Base-by-base conservation (phyloP, 2,329 filamentous ascomycete genomes). In the Alternaria triticimaculans region DNA sequence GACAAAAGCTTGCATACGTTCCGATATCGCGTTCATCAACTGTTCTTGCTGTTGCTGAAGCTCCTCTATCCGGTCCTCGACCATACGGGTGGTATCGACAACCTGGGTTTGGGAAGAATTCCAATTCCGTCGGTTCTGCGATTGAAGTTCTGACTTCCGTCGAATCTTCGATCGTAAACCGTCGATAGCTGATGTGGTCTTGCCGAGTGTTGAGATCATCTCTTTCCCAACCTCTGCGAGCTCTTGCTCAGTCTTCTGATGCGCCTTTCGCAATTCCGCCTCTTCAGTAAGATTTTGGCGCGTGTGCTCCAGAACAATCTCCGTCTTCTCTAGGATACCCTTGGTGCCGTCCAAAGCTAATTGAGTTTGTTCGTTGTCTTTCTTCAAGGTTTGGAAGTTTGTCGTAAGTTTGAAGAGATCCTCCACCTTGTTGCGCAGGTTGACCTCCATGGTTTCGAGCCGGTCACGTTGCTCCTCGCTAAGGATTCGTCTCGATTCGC, bases 401-500 rank as follows among this genome's bases (percentile, higher is more conserved):
- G 91, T 93, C 0, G 92, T 97, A 41, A 98, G 83, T 11, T 89
- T 88, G 78, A 97, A 94, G 0, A 99, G 85, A 78, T 99, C 94
- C 73, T 98, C 94, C 2, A 96, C 90, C 78, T 97, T 98, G 82
- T 97, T 96, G 21, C 93, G 89, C 58, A 99, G 84, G 73, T 96
- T 97, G 41, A 87, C 88, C 78, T 99, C 96, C 82, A 98, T 90
- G 0, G 93, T 94, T 76, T 97, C 93, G 50, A 99, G 94, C 79
- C 93, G 95, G 70, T 95, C 94, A 8, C 90, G 87, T 75, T 98
- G 95, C 77, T 99, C 96, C 73, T 98, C 95, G 70, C 91, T 92
- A 43, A 98, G 87, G 66, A 98, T 97, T 12, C 93, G 87, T 56
- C 94, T 88, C 3, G 95, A 97, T 80, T 99, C 96, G 80, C 92